A percentile compares a stretch with the other conserved stretches of the same genome.
Conservation (phyloP, 176 grass and related monocot genomes). For the Paspalum notatum region DNA sequence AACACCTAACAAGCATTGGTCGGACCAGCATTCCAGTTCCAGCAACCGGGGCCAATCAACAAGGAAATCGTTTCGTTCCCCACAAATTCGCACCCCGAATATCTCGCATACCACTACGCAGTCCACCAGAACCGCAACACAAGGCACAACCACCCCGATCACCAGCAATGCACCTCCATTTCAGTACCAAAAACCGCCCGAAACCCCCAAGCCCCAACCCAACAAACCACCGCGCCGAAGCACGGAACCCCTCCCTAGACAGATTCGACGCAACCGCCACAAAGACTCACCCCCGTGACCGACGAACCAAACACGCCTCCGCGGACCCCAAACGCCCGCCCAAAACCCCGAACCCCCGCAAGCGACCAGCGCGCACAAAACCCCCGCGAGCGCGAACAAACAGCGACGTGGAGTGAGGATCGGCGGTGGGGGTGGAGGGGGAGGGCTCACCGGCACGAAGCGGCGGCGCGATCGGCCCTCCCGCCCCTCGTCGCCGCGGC, state of each 20-base stretch:
- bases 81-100: not conserved
- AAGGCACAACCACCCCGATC: not conserved
- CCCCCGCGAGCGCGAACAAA: not conserved
- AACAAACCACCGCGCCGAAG: not conserved
- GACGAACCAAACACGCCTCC: not conserved
- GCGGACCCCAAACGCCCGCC: not conserved
- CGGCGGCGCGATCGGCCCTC: not conserved
- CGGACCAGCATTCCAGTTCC: not conserved
- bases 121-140: not conserved
- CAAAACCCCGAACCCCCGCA: not conserved
- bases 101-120: not conserved
- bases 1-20: not conserved
- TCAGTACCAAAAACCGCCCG: not conserved
- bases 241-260: constrained; percentile 9
- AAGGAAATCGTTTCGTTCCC: not conserved
- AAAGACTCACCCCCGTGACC: not conserved
- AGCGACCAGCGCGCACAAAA: not conserved
- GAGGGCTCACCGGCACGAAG: constrained; percentile 6
- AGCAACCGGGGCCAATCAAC: not conserved
- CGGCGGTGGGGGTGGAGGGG: not conserved
- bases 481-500: not conserved
- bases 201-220: constrained; percentile 5
- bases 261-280: not conserved
- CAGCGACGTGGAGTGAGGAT: not conserved
- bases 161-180: constrained; percentile 40